These are phyloP conservation scores for Trametes maxima DNA, from an alignment of 768 basidiomycete species.

Conservation along the genomic window DNA sequence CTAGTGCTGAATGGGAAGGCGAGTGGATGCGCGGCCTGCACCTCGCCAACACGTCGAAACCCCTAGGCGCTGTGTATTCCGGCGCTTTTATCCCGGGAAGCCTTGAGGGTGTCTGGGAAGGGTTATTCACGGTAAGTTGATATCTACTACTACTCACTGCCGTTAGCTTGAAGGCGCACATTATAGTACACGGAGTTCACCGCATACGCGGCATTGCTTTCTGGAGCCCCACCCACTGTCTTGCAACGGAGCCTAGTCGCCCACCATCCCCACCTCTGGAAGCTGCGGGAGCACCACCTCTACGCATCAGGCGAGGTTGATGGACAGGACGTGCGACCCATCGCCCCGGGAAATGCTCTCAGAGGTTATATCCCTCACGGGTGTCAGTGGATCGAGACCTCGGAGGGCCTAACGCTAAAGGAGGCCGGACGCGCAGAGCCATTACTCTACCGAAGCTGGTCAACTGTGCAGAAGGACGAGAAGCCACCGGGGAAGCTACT, in stretches of 20 bases:
- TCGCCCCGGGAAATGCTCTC: conserved; percentile 63
- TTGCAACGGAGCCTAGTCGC: conserved; percentile 78
- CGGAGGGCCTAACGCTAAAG: conserved; percentile 49
- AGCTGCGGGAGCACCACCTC: conserved; percentile 76
- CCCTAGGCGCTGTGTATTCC: conserved; percentile 39
- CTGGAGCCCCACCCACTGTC: conserved; percentile 62
- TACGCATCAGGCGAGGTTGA: conserved; percentile 33
- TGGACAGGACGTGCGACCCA: conserved; percentile 31
- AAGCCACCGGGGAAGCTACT: conserved; percentile 30
- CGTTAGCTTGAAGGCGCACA: not conserved
- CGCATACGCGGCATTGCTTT: conserved; percentile 77
- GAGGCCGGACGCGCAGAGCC: conserved; percentile 42
- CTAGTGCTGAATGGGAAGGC: conserved; percentile 63
- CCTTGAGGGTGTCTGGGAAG: conserved; percentile 81
- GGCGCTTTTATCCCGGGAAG: conserved; percentile 64
- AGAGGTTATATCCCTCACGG: conserved; percentile 62
- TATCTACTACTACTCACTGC: not conserved
- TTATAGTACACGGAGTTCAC: conserved; percentile 80
- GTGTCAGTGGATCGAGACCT: conserved; percentile 50
- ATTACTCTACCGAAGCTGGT: conserved; percentile 33
- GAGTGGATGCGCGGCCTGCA: conserved; percentile 55
- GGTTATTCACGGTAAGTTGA: conserved; percentile 65
- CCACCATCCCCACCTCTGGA: conserved; percentile 90
- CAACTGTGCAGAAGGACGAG: conserved; percentile 8
- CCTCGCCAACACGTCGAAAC: conserved; percentile 32